Evolutionary conservation across 108 stramenopile species (phyloP).

Genomic region (Seminavis robusta): DNA sequence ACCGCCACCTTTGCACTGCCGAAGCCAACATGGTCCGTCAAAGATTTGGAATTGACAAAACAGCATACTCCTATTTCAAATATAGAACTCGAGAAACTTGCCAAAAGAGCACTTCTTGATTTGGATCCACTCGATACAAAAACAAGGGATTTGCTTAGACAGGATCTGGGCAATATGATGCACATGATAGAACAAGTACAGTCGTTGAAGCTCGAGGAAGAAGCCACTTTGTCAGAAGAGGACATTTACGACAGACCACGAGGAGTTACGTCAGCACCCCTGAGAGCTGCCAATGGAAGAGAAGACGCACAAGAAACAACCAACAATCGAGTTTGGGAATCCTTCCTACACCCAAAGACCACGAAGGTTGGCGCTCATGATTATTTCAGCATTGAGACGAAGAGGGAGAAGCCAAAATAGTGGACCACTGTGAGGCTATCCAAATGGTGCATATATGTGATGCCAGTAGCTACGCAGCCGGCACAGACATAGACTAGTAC

Average conservation of each 20-base stretch:
- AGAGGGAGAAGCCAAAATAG: no score
- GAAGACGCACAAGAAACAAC: no score
- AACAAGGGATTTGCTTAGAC: background rate
- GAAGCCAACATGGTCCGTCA: conserved; percentile 20
- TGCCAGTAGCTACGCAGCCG: no score
- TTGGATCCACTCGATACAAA: conserved; percentile 1
- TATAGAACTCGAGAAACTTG: conserved; percentile 14
- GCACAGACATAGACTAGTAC: no score
- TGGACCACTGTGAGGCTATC: no score
- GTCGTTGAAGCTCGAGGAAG: conserved; percentile 2
- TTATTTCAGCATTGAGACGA: background rate
- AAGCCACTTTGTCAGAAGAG: background rate
- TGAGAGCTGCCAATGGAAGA: no score
- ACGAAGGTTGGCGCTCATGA: background rate
- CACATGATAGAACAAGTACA: conserved; percentile 31
- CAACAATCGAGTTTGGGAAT: background rate
- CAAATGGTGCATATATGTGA: no score
- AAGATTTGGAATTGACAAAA: conserved; percentile 11
- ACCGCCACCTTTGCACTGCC: conserved; percentile 1
- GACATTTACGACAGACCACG: conserved; percentile 23
- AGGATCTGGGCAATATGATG: conserved; percentile 27
- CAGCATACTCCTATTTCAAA: conserved; percentile 7
- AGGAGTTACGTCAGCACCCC: conserved; percentile 16
- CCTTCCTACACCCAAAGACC: background rate
- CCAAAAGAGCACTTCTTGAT: conserved; percentile 15